Conservation (phyloP, 225 moss, liverwort and hornwort species). For the Marchantia paleacea region DNA sequence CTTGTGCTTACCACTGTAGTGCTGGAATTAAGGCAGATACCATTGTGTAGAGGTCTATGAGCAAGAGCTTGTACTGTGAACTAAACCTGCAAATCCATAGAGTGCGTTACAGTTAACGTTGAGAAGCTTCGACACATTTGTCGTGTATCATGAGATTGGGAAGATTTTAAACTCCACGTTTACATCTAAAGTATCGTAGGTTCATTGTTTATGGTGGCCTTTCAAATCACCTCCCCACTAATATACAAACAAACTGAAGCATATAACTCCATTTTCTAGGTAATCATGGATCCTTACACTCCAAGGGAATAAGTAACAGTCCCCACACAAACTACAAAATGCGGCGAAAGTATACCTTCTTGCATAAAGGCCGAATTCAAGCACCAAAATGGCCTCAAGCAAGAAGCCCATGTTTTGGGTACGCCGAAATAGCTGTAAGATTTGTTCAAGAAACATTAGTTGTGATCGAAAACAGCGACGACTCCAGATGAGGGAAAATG, state of each 20-base stretch:
- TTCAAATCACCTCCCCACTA: neutral
- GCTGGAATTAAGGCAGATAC: conserved; percentile 71
- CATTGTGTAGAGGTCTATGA: conserved; percentile 70
- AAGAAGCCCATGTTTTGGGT: conserved; percentile 75
- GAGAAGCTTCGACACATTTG: neutral
- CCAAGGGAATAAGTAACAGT: no score
- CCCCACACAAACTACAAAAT: neutral
- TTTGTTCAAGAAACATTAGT: neutral
- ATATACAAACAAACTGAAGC: no score
- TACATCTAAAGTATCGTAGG: neutral
- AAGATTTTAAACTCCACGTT: neutral
- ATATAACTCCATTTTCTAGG: neutral
- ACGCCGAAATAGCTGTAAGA: conserved; percentile 65
- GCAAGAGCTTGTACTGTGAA: conserved; percentile 82
- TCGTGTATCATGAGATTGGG: neutral
- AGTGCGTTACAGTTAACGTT: neutral
- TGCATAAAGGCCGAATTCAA: conserved; percentile 82
- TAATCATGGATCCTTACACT: no score
- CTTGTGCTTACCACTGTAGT: conserved; percentile 59
- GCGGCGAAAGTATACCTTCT: conserved; percentile 54
- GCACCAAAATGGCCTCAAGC: conserved; percentile 81
- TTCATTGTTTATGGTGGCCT: no score
- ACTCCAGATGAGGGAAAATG: no score
- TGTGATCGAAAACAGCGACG: neutral
- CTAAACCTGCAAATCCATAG: conserved; percentile 56